Conservation (phyloP, 768 basidiomycete species). For the Suillus luteus region DNA sequence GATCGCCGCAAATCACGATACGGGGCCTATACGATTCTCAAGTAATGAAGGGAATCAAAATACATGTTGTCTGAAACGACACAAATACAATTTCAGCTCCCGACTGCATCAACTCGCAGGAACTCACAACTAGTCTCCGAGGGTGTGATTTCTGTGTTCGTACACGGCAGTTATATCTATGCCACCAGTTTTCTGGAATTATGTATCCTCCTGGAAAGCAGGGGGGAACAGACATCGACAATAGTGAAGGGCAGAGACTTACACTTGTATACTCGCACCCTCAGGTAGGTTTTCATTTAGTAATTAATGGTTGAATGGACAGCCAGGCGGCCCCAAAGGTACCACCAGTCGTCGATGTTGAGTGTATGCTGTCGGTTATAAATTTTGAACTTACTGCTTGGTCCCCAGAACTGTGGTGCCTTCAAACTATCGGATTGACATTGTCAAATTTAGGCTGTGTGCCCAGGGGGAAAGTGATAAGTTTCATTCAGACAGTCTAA, state of each 20-base stretch:
- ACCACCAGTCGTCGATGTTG: slow-evolving; percentile 19
- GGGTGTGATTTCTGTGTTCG: slow-evolving; percentile 29
- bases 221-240: neutral
- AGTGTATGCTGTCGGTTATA: neutral
- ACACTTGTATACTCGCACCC: slow-evolving; percentile 20
- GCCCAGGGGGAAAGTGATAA: neutral
- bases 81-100: neutral
- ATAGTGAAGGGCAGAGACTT: neutral
- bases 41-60: neutral
- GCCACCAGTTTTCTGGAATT: slow-evolving; percentile 32
- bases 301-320: slow-evolving; percentile 3
- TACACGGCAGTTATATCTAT: slow-evolving; percentile 33
- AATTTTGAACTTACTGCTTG: slow-evolving; percentile 27
- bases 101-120: neutral
- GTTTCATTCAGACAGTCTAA: neutral
- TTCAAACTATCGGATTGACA: no score
- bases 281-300: slow-evolving; percentile 6
- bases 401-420: slow-evolving; percentile 17
- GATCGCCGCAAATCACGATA: neutral
- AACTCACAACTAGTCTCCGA: slow-evolving; percentile 28
- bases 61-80: neutral
- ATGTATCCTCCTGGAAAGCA: slow-evolving; percentile 2
- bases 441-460: slow-evolving; percentile 22
- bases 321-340: slow-evolving; percentile 12
- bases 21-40: neutral